Evolutionary conservation across 1,284 basidiomycete genomes (phyloP), one percentile per base, ranked within the genome.

Genomic region (Apiotrichum siamense): DNA sequence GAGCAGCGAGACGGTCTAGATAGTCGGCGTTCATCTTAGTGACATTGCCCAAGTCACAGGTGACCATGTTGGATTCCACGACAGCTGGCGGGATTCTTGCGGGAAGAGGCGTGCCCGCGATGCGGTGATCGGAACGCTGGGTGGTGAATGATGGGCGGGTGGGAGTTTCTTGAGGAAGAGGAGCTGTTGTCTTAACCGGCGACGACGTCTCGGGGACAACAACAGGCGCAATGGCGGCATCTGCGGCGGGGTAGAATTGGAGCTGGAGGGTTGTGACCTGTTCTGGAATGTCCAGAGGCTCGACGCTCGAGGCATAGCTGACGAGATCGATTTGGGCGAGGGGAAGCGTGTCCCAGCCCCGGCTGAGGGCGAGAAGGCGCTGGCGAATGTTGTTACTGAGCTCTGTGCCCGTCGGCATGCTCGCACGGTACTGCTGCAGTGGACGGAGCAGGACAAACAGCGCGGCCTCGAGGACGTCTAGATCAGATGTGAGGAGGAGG

Each of bases 391-490:
- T 59, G 20, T 62, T 47, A 37, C 57, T 54, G 23, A 59, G 81
- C 80, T 56, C 88, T 77, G 52, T 83, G 82, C 59, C 83, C 79
- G 44, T 89, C 73, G 61, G 84, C 77, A 23, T 86, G 82, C 40
- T 84, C 3, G 84, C 82, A 15, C 88, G 89, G 70, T 96, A 97
- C 70, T 97, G 92, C 67, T 97, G 93, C 7, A 92, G 86, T 2
- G 93, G 92, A 24, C 94, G 85, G 29, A 97, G 81, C 37, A 97
- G 79, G 23, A 97, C 80, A 58, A 89, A 87, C 44, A 98, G 78
- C 20, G 89, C 81, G 23, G 87, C 78, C 50, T 91, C 83, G 42
- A 97, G 80, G 33, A 98, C 80, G 63, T 96, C 90, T 49, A 94
- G 78, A 74, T 98, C 93, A 37, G 85, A 86, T 1, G 90, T 89